These are phyloP conservation scores for Phylloporus sp. DNA, from an alignment of 768 basidiomycete species.

Conservation along the genomic window DNA sequence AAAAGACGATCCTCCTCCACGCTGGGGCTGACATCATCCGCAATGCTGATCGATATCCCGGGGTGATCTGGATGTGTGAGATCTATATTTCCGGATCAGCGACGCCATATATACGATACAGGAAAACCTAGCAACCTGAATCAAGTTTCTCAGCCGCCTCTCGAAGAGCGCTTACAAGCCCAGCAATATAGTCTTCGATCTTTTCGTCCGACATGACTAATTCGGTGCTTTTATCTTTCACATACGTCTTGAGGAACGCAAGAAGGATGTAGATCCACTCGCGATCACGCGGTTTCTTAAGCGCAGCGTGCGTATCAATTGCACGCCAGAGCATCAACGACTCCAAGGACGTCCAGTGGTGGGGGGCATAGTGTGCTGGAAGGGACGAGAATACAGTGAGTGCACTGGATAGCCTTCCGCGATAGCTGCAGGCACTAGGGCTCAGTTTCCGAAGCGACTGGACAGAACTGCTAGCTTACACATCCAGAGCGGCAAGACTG, in stretches of 20 bases:
- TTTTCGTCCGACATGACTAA: constrained; percentile 53
- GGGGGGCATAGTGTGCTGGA: constrained; percentile 82
- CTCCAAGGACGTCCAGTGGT: constrained; percentile 77
- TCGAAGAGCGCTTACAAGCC: constrained; percentile 48
- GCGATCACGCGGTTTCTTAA: constrained; percentile 57
- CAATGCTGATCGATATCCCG: constrained; percentile 51
- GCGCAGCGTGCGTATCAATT: constrained; percentile 57
- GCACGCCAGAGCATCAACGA: constrained; percentile 75
- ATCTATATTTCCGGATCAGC: constrained; percentile 43
- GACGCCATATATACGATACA: background rate
- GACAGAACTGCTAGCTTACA: constrained; percentile 50
- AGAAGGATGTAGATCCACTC: constrained; percentile 82
- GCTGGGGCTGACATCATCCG: constrained; percentile 44
- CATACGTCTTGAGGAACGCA: constrained; percentile 69
- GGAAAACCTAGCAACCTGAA: constrained; percentile 39
- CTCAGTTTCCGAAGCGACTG: constrained; percentile 8
- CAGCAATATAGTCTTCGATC: constrained; percentile 46
- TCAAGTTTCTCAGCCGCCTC: constrained; percentile 50
- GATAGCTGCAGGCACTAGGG: constrained; percentile 47
- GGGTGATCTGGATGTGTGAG: constrained; percentile 67
- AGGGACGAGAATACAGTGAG: constrained; percentile 71
- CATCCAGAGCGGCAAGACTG: constrained; percentile 80
- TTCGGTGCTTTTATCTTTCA: constrained; percentile 51
- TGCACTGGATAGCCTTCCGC: constrained; percentile 58
- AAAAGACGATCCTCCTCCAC: constrained; percentile 65